A percentile compares a stretch with the other conserved stretches of the same genome.
Conservation (phyloP, 2,329 filamentous ascomycete genomes). For the Aureobasidium sp. region DNA sequence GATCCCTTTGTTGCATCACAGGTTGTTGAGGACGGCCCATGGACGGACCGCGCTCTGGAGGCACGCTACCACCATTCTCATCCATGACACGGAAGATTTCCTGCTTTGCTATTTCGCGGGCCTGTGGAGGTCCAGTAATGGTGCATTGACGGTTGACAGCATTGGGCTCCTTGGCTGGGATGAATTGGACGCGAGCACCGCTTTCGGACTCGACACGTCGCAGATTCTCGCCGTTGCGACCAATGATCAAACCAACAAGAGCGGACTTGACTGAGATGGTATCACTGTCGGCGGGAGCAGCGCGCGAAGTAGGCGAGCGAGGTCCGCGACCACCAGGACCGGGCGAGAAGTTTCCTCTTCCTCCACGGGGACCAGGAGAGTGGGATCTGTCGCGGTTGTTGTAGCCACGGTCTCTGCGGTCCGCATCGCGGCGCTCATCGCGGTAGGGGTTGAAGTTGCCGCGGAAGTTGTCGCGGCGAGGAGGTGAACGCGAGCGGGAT, state of each 20-base stretch:
- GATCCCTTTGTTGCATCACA: constrained; percentile 6
- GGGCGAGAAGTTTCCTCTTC: constrained; percentile 22
- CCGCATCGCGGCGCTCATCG: constrained; percentile 70
- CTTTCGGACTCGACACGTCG: constrained; percentile 77
- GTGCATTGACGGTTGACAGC: constrained; percentile 75
- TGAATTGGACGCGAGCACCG: constrained; percentile 77
- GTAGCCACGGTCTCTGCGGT: constrained; percentile 46
- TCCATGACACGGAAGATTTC: constrained; percentile 85
- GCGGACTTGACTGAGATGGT: constrained; percentile 80
- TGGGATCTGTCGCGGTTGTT: constrained; percentile 64
- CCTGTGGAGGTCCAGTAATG: constrained; percentile 65
- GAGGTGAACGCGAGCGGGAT: constrained; percentile 63
- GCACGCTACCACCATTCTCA: constrained; percentile 52
- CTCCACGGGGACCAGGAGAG: constrained; percentile 52
- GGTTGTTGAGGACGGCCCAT: neutral
- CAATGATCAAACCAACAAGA: constrained; percentile 83
- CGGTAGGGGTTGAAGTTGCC: constrained; percentile 75
- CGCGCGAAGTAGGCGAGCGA: constrained; percentile 33
- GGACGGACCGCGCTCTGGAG: constrained; percentile 2
- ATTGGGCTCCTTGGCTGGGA: constrained; percentile 63
- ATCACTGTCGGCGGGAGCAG: constrained; percentile 62
- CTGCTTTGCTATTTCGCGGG: constrained; percentile 67
- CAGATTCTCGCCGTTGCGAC: constrained; percentile 81
- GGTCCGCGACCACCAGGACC: constrained; percentile 4
- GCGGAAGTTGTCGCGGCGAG: constrained; percentile 60